These are phyloP conservation scores for Lactarius akahatsu DNA, from an alignment of 768 basidiomycete genomes.

Conservation along the genomic window DNA sequence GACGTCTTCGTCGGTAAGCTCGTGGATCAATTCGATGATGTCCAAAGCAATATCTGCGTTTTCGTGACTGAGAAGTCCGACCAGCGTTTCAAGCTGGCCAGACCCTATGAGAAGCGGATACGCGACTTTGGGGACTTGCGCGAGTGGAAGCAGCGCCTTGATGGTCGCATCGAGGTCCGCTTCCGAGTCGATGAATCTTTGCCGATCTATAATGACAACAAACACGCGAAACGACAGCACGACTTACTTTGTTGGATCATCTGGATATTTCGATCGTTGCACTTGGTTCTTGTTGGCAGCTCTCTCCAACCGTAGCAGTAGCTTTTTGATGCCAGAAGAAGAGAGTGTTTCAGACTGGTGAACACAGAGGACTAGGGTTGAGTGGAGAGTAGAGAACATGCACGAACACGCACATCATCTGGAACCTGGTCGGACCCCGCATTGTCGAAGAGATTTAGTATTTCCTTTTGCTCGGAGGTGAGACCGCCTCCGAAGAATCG, in stretches of 20 bases:
- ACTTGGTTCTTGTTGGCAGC: conserved; percentile 94
- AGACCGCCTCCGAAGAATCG: conserved; percentile 94
- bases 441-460: conserved; percentile 90
- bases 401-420: conserved; percentile 58
- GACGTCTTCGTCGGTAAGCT: conserved; percentile 95
- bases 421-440: conserved; percentile 60
- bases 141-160: conserved; percentile 83
- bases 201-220: conserved; percentile 17
- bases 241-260: conserved; percentile 85
- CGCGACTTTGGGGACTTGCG: conserved; percentile 77
- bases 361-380: background rate
- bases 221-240: background rate
- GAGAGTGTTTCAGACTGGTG: conserved; percentile 64
- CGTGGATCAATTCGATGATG: conserved; percentile 87
- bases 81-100: conserved; percentile 64
- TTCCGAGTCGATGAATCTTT: conserved; percentile 98
- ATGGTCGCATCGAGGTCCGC: conserved; percentile 88
- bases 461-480: conserved; percentile 90
- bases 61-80: conserved; percentile 90
- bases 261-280: conserved; percentile 91
- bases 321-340: conserved; percentile 65
- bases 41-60: conserved; percentile 98
- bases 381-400: conserved; percentile 19
- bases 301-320: conserved; percentile 80
- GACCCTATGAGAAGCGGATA: conserved; percentile 88